phyloP scores from a whole-genome alignment of 148 eudicot species.

The Chenopodium quinoa region DNA sequence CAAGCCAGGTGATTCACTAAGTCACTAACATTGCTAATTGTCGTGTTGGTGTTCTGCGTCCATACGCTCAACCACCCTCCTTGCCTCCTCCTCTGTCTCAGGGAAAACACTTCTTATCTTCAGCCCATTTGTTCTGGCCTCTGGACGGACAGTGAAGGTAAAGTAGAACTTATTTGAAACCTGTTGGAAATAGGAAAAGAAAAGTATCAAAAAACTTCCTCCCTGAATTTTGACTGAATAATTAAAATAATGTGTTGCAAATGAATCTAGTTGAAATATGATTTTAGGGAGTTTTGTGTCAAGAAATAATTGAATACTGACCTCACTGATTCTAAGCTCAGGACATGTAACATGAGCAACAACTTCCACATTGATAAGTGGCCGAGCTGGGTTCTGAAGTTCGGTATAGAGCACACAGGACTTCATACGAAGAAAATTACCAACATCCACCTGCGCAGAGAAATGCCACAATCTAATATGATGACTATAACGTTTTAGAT shows the following conservation, averaged over 20 bases:
- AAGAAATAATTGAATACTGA: constrained; percentile 20
- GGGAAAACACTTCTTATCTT: constrained; percentile 79
- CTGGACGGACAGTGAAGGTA: constrained; percentile 61
- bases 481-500: background rate
- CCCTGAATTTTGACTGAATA: background rate
- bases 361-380: constrained; percentile 86
- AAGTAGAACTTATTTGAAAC: constrained; percentile 96
- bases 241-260: background rate
- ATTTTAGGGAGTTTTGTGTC: background rate
- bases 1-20: background rate
- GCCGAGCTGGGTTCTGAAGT: constrained; percentile 59
- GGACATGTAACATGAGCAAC: constrained; percentile 91
- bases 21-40: background rate
- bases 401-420: constrained; percentile 85
- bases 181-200: constrained; percentile 29
- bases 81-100: constrained; percentile 88
- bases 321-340: constrained; percentile 82
- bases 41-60: constrained; percentile 55
- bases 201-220: background rate
- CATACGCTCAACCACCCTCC: constrained; percentile 83
- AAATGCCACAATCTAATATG: background rate
- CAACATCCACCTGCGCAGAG: constrained; percentile 82
- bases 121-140: constrained; percentile 47
- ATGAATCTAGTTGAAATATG: background rate
- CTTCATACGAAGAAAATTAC: constrained; percentile 85